phyloP scores from a whole-genome alignment of 2,329 filamentous ascomycete species.

The Colletotrichum spinosum region DNA sequence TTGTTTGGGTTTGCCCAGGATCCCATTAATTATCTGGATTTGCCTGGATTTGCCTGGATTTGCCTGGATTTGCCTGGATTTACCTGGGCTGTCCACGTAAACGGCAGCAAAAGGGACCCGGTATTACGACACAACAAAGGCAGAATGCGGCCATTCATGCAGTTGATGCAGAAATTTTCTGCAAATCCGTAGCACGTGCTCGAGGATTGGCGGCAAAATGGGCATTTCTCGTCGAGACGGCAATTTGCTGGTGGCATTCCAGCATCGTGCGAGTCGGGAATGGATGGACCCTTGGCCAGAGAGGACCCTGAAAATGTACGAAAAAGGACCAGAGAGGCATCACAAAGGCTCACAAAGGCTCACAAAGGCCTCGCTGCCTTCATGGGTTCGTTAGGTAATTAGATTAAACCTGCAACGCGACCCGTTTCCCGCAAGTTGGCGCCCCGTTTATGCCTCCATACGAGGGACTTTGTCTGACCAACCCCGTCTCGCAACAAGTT shows the following conservation, averaged over 20 bases:
- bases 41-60: too few species aligned
- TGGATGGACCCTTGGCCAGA: slow-evolving; percentile 8
- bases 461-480: slow-evolving; percentile 2
- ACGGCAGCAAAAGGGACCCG: too few species aligned
- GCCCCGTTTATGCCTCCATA: slow-evolving; percentile 23
- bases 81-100: too few species aligned
- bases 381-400: slow-evolving; percentile 20
- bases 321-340: slow-evolving; percentile 7
- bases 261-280: too few species aligned
- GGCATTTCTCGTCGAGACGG: too few species aligned
- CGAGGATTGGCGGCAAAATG: slow-evolving; percentile 2
- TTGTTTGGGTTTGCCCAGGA: too few species aligned
- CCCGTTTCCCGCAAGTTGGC: slow-evolving; percentile 20
- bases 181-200: slow-evolving; percentile 14
- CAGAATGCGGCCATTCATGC: slow-evolving; percentile 2
- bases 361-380: slow-evolving; percentile 1
- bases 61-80: too few species aligned
- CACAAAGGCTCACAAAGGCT: background rate
- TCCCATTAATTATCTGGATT: too few species aligned
- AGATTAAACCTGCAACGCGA: slow-evolving; percentile 22
- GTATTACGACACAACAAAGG: slow-evolving; percentile 14
- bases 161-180: slow-evolving; percentile 20
- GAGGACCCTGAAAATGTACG: slow-evolving; percentile 16
- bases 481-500: slow-evolving; percentile 4
- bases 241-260: too few species aligned